phyloP scores from a whole-genome alignment of 495 filamentous ascomycete species.

The Xylaria acuta region DNA sequence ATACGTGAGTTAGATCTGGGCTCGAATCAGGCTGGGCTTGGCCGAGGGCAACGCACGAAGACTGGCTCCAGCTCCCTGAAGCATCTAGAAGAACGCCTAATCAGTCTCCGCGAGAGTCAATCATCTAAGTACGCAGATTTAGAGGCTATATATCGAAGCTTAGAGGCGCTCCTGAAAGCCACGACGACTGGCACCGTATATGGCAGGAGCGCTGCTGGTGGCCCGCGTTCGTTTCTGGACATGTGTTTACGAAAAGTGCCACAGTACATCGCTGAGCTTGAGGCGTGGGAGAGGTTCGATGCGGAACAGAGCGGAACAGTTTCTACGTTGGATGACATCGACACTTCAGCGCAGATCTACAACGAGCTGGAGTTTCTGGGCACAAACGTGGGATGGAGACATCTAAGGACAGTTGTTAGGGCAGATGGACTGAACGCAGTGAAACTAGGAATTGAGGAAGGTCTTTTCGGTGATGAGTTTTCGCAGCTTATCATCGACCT shows the following conservation, averaged over 20 bases:
- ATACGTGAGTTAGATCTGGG: background rate
- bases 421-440: constrained; percentile 70
- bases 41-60: constrained; percentile 26
- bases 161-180: constrained; percentile 56
- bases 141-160: constrained; percentile 54
- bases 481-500: constrained; percentile 48
- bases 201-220: constrained; percentile 27
- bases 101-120: constrained; percentile 26
- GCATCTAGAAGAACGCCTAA: constrained; percentile 32
- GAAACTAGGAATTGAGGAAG: constrained; percentile 39
- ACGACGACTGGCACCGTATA: constrained; percentile 40
- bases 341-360: constrained; percentile 62
- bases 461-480: constrained; percentile 44
- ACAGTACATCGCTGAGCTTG: constrained; percentile 66
- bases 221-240: constrained; percentile 66
- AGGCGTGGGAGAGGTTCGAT: constrained; percentile 56
- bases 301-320: constrained; percentile 57
- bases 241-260: constrained; percentile 70
- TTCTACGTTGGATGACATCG: constrained; percentile 44
- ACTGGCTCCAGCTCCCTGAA: constrained; percentile 23
- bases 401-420: constrained; percentile 67
- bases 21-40: constrained; percentile 2
- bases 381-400: constrained; percentile 66
- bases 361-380: constrained; percentile 70
- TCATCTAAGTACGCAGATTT: constrained; percentile 31